Percentiles rank a stretch among this genome's conserved stretches.
Conservation (phyloP, 2,329 filamentous ascomycete genomes). For the Chaetomium olivaceum region DNA sequence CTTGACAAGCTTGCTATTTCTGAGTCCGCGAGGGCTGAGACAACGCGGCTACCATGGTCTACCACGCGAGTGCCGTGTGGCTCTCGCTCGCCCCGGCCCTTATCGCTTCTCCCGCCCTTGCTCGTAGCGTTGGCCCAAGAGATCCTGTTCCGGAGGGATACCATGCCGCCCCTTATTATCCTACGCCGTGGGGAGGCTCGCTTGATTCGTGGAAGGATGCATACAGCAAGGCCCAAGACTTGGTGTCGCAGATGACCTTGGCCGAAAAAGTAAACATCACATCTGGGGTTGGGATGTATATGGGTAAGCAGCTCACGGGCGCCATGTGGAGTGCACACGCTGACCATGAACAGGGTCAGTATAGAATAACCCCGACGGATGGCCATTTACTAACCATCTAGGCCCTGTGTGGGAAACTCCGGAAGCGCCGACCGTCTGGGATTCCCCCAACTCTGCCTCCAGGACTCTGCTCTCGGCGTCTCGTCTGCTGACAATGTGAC, state of each 20-base stretch:
- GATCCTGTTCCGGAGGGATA: conserved; percentile 39
- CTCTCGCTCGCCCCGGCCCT: conserved; percentile 23
- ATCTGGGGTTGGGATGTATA: conserved; percentile 68
- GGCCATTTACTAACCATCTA: conserved; percentile 29
- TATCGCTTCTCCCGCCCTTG: conserved; percentile 29
- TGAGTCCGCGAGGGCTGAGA: conserved; percentile 4
- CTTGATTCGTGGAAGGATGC: conserved; percentile 65
- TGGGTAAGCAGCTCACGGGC: conserved; percentile 50
- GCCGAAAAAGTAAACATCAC: conserved; percentile 81
- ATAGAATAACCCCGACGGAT: conserved; percentile 14
- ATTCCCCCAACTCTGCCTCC: conserved; percentile 70
- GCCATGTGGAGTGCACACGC: background rate
- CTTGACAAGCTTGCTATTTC: background rate
- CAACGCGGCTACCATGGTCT: conserved; percentile 27
- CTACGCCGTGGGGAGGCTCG: conserved; percentile 72
- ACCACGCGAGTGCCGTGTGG: conserved; percentile 18
- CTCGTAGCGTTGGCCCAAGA: conserved; percentile 31
- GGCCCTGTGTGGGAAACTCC: conserved; percentile 73
- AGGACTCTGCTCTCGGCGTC: conserved; percentile 71
- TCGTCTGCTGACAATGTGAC: conserved; percentile 73
- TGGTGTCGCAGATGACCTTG: conserved; percentile 75
- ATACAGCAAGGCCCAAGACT: conserved; percentile 66
- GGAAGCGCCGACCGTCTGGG: conserved; percentile 70
- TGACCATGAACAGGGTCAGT: conserved; percentile 29
- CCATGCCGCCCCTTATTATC: conserved; percentile 66